A percentile compares a stretch with the other conserved stretches of the same genome.
Evolutionary conservation across 495 filamentous ascomycete genomes (phyloP).

Genomic region (Astrocystis sublimbata): DNA sequence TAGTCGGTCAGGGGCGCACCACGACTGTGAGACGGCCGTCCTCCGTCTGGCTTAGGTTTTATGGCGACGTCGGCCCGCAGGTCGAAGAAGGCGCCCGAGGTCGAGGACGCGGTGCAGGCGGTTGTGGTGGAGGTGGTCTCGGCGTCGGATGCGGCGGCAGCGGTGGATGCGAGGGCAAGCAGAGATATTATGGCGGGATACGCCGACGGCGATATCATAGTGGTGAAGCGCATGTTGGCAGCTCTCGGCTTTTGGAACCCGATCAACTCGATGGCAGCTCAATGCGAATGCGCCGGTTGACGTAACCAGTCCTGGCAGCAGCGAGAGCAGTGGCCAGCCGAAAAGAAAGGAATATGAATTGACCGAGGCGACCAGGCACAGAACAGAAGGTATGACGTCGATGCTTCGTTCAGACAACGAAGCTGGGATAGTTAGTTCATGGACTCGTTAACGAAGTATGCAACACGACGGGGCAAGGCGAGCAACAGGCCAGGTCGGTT

Average conservation of each 20-base stretch:
- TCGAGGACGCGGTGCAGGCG: conserved; percentile 82
- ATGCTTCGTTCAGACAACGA: not conserved
- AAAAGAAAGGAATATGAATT: not conserved
- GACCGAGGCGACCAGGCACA: conserved; percentile 12
- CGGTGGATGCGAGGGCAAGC: conserved; percentile 20
- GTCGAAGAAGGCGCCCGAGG: conserved; percentile 84
- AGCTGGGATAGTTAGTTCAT: conserved; percentile 8
- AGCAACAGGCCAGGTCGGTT: too few species aligned
- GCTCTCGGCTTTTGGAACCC: not conserved
- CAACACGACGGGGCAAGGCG: not conserved
- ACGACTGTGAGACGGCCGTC: conserved; percentile 46
- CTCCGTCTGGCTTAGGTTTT: conserved; percentile 52
- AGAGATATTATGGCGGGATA: conserved; percentile 23
- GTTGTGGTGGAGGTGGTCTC: conserved; percentile 42
- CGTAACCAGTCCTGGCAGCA: not conserved
- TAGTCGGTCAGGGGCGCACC: conserved; percentile 66
- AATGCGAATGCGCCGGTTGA: conserved; percentile 9
- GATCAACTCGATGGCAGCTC: not conserved
- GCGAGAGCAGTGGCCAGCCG: not conserved
- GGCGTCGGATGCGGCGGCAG: conserved; percentile 26
- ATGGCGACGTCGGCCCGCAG: conserved; percentile 71
- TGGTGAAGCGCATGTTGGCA: conserved; percentile 28
- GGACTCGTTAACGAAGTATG: not conserved
- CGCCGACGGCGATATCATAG: conserved; percentile 12
- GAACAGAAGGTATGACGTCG: not conserved